Conservation (phyloP, 495 filamentous ascomycete species). For the Trichoderma orchidacearum region DNA sequence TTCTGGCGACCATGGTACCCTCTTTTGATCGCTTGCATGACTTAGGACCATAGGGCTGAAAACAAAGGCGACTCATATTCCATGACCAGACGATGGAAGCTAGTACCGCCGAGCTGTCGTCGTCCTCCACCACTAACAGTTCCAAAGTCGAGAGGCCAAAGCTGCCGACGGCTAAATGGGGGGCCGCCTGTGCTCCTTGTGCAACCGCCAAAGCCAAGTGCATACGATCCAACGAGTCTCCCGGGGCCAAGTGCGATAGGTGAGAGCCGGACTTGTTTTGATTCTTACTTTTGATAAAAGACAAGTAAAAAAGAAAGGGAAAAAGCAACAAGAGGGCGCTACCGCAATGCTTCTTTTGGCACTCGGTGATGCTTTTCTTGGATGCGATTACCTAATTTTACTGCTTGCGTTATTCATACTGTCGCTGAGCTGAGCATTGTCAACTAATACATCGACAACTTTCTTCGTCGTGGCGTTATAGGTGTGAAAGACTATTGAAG, state of each 20-base stretch:
- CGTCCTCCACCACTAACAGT: neutral
- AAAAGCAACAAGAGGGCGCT: too few relatives aligned
- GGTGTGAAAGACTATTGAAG: slow-evolving; percentile 19
- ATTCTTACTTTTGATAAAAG: too few relatives aligned
- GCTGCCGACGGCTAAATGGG: slow-evolving; percentile 17
- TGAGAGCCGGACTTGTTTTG: slow-evolving; percentile 1
- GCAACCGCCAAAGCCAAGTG: slow-evolving; percentile 21
- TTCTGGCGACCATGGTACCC: neutral
- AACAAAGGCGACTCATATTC: neutral
- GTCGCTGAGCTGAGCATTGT: too few relatives aligned
- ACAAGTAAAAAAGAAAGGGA: neutral
- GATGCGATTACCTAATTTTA: too few relatives aligned
- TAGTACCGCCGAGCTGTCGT: neutral
- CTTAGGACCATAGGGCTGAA: neutral
- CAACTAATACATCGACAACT: neutral
- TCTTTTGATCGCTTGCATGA: neutral
- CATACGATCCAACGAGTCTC: slow-evolving; percentile 7
- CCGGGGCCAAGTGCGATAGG: slow-evolving; percentile 14
- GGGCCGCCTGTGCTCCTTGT: slow-evolving; percentile 20
- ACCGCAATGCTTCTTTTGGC: too few relatives aligned
- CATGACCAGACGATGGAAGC: neutral
- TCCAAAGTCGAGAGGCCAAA: neutral
- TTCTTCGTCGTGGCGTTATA: slow-evolving; percentile 3
- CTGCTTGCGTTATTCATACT: too few relatives aligned
- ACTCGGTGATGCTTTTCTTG: too few relatives aligned